Conservation (phyloP, 2,329 filamentous ascomycete genomes). For the Colletotrichum eremochloae region DNA sequence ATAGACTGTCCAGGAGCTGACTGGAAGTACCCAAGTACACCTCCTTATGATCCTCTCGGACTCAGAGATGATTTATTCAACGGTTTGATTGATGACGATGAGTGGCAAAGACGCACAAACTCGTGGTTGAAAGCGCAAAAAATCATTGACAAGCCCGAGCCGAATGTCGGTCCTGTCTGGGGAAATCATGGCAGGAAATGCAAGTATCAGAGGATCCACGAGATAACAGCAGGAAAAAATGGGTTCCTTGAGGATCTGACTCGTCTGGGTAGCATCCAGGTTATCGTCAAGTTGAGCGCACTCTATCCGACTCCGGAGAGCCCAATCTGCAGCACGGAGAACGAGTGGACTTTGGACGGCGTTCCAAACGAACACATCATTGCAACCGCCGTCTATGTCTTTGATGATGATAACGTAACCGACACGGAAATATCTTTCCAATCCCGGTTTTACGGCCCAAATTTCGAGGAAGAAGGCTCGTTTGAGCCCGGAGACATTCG, state of each 20-base stretch:
- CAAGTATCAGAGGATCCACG: background rate
- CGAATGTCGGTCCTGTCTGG: background rate
- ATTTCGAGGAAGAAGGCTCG: too few species aligned
- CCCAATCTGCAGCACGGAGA: background rate
- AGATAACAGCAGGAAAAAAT: background rate
- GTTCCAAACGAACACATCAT: constrained; percentile 46
- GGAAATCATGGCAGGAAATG: background rate
- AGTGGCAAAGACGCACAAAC: too few species aligned
- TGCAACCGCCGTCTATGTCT: constrained; percentile 48
- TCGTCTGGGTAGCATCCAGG: background rate
- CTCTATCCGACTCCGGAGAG: background rate
- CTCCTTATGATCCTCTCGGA: too few species aligned
- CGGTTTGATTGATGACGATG: background rate
- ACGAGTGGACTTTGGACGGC: constrained; percentile 19
- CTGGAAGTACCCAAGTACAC: background rate
- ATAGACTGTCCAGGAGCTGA: background rate
- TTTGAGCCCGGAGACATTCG: background rate
- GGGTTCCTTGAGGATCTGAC: background rate
- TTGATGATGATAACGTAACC: constrained; percentile 49
- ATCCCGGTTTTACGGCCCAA: background rate
- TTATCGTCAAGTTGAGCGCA: constrained; percentile 13
- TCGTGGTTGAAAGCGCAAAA: too few species aligned
- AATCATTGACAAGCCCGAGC: constrained; percentile 1
- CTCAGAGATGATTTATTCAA: background rate
- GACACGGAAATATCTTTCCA: constrained; percentile 26